These are phyloP conservation scores for Flueggea neowawraea DNA, from an alignment of 441 rosid species.

Conservation along the genomic window DNA sequence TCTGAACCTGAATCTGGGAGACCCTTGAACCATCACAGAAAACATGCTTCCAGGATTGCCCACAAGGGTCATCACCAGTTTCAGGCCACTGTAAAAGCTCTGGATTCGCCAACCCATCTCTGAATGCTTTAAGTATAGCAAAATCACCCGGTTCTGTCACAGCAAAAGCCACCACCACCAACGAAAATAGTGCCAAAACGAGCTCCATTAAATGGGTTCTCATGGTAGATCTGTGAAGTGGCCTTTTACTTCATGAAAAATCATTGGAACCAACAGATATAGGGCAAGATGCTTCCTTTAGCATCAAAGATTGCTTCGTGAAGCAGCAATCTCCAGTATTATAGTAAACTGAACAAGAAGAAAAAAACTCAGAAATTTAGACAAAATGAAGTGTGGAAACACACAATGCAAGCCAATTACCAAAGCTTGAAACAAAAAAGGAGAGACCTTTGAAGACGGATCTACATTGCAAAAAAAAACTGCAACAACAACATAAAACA, in stretches of 20 bases:
- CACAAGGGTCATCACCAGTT: conserved; percentile 63
- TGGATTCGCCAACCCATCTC: conserved; percentile 60
- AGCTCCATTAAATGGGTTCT: conserved; percentile 19
- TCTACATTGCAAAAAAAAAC: too few relatives aligned
- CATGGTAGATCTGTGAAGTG: conserved; percentile 34
- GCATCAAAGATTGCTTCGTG: conserved; percentile 18
- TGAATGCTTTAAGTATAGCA: conserved; percentile 48
- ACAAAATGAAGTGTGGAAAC: neutral
- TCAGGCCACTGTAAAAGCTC: conserved; percentile 67
- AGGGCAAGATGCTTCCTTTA: conserved; percentile 21
- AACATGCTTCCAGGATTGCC: conserved; percentile 56
- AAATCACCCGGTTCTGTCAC: conserved; percentile 50
- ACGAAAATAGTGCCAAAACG: conserved; percentile 18
- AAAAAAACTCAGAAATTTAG: conserved; percentile 2
- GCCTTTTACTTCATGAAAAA: conserved; percentile 11
- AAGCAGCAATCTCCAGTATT: conserved; percentile 25
- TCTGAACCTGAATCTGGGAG: conserved; percentile 62
- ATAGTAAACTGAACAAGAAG: conserved; percentile 1
- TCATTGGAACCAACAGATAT: conserved; percentile 6
- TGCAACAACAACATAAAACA: too few relatives aligned
- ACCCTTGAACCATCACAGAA: conserved; percentile 43
- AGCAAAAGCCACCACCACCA: conserved; percentile 26
- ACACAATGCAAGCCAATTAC: neutral
- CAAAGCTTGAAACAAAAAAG: neutral
- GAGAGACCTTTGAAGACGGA: too few relatives aligned